Evolutionary conservation across 768 basidiomycete species (phyloP), one percentile per base, ranked within the genome.

Genomic region (Suillus clintonianus): DNA sequence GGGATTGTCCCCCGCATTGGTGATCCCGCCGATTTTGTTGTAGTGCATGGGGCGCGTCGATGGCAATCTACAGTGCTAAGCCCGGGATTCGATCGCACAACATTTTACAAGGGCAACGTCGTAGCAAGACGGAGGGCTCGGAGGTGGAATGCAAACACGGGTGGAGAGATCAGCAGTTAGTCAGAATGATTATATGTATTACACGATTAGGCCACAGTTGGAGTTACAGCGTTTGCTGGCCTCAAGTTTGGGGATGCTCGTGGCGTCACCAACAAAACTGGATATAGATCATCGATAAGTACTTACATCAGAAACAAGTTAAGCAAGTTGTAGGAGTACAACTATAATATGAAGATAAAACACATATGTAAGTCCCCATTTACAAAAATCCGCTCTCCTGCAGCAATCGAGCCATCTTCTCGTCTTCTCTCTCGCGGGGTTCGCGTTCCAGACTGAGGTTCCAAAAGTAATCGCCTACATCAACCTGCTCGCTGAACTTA

Each of bases 401-500:
- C 48, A 95, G 78, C 64, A 95, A 78, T 55, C 93, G 83, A 10
- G 93, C 92, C 94, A 97, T 96, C 82, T 95, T 94, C 80, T 97
- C 97, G 68, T 97, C 95, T 69, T 98, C 97, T 53, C 94, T 84
- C 78, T 99, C 97, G 65, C 95, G 85, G 22, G 97, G 97, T 74
- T 99, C 97, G 24, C 93, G 83, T 71, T 91, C 88, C 62, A 97
- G 79, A 77, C 92, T 94, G 62, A 92, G 81, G 61, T 88, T 84
- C 90, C 96, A 99, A 74, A 94, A 90, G 66, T 85, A 83, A 63
- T 94, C 90, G 51, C 88, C 86, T 22, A 88, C 85, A 63, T 88
- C 89, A 34, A 83, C 80, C 24, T 87, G 85, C 69, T 91, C 88
- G 64, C 74, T 85, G 74, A 86, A 90, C 74, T 86, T 85, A 65